Percentiles rank a stretch among this genome's conserved stretches.
Conservation (phyloP, 2,329 filamentous ascomycete genomes). For the Beauveria sp. region DNA sequence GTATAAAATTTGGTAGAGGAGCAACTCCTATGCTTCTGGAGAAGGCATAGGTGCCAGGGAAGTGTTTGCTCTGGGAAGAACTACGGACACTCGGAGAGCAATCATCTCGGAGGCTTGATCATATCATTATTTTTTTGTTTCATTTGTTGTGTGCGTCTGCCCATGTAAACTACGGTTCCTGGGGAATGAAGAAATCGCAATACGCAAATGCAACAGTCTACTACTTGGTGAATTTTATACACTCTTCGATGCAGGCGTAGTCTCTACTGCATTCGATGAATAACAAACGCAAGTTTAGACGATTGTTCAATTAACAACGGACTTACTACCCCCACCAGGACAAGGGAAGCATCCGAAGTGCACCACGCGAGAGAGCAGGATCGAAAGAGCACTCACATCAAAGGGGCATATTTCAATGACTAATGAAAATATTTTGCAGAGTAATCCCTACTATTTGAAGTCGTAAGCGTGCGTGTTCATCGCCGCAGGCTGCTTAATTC, state of each 20-base stretch:
- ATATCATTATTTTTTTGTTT: constrained; percentile 5
- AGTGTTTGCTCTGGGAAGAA: neutral
- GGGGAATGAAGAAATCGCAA: neutral
- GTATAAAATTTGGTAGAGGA: neutral
- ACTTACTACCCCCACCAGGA: too few species aligned
- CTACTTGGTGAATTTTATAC: neutral
- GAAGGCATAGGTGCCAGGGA: neutral
- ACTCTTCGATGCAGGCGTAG: neutral
- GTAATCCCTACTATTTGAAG: neutral
- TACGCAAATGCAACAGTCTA: neutral
- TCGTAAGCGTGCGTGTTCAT: neutral
- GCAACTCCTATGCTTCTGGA: neutral
- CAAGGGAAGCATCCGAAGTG: too few species aligned
- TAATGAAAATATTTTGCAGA: neutral
- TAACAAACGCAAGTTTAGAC: too few species aligned
- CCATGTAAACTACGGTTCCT: constrained; percentile 11
- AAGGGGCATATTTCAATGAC: neutral
- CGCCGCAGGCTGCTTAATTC: neutral
- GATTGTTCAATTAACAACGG: too few species aligned
- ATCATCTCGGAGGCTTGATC: neutral
- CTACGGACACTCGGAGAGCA: neutral
- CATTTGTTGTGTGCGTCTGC: constrained; percentile 2
- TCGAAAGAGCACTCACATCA: neutral
- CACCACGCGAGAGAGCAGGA: too few species aligned
- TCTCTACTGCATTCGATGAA: too few species aligned